Base-by-base conservation (phyloP, 495 filamentous ascomycete genomes). In the Melanomma pulvis-pyrius region DNA sequence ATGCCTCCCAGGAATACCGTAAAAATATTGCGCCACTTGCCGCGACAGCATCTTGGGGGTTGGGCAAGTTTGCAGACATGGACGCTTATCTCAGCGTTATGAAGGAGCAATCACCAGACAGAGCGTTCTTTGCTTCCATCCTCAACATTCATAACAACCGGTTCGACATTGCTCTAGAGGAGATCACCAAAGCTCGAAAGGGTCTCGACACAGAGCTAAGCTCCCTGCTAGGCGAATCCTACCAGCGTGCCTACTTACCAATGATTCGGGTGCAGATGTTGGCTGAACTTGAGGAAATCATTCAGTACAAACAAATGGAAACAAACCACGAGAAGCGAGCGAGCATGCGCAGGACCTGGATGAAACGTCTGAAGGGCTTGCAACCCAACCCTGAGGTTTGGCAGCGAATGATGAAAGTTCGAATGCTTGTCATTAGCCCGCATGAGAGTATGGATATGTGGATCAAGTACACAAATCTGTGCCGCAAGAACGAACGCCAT, bases 261-360 rank as follows among this genome's bases (percentile, higher is more conserved):
- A 91, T 99, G 39, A 93, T 99, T 30, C 87, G 94, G 21, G 92
- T 98, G 5, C 94, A 99, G 76, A 98, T 98, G 94, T 87, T 99
- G 71, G 94, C 94, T 2, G 94, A 99, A 75, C 83, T 99, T 3
- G 94, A 99, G 75, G 94, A 99, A 75, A 93, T 99, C 70, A 98
- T 99, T 69, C 86, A 86, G 4, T 99, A 98, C 79, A 98, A 99
- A 79, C 93, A 97, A 71, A 89, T 89, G 64, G 76, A 83, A 28
- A 85, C 87, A 60, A 89, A 93, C 41, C 80, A 79, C 12, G 88
- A 91, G 65, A 97, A 93, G 79, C 91, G 92, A 75, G 90, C 88
- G 24, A 92, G 89, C 11, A 90, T 99, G 88, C 86, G 96, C 25
- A 81, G 84, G 44, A 99, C 96, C 15, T 99, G 94, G 94, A 96